Percentiles rank a stretch among this genome's conserved stretches.
Evolutionary conservation across 2,329 filamentous ascomycete species (phyloP).

Genomic region (Lasiodiplodia gonubiensis): DNA sequence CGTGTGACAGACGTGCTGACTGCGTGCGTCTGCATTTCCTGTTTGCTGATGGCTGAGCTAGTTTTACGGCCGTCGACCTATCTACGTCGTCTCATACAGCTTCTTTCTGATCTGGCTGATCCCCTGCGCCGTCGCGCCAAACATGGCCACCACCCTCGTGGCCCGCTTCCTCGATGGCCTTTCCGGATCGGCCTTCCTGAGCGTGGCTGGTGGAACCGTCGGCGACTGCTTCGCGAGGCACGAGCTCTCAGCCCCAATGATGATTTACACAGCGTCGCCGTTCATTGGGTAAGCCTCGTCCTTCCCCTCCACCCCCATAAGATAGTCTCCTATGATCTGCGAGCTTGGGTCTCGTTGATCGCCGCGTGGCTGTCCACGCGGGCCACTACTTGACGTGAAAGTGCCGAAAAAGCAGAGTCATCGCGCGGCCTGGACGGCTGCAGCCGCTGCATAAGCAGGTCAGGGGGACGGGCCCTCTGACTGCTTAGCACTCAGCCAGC

Average conservation of each 20-base stretch:
- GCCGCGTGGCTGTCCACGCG: conserved; percentile 14
- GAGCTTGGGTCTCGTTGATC: conserved; percentile 11
- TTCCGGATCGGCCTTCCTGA: conserved; percentile 66
- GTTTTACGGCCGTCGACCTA: conserved; percentile 82
- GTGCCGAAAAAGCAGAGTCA: conserved; percentile 17
- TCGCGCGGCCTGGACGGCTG: neutral
- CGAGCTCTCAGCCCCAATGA: conserved; percentile 69
- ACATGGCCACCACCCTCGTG: conserved; percentile 80
- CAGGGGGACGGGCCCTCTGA: conserved; percentile 5
- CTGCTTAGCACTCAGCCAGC: conserved; percentile 18
- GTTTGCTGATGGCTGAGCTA: conserved; percentile 37
- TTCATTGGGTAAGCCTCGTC: conserved; percentile 54
- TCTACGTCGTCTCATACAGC: conserved; percentile 76
- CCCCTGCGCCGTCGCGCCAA: conserved; percentile 79
- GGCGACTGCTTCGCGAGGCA: conserved; percentile 75
- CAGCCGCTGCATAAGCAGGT: conserved; percentile 20
- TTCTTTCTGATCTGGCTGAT: conserved; percentile 82
- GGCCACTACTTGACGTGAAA: neutral
- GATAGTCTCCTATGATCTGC: conserved; percentile 25
- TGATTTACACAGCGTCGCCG: conserved; percentile 64
- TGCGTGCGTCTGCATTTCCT: conserved; percentile 14
- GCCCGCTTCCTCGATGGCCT: conserved; percentile 79
- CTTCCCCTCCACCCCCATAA: neutral
- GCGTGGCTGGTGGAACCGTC: conserved; percentile 82
- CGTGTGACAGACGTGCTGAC: conserved; percentile 30